A percentile compares a stretch with the other conserved stretches of the same genome.
Evolutionary conservation across 345 rosid genomes (phyloP).

Genomic region (Crucihimalaya himalaica): DNA sequence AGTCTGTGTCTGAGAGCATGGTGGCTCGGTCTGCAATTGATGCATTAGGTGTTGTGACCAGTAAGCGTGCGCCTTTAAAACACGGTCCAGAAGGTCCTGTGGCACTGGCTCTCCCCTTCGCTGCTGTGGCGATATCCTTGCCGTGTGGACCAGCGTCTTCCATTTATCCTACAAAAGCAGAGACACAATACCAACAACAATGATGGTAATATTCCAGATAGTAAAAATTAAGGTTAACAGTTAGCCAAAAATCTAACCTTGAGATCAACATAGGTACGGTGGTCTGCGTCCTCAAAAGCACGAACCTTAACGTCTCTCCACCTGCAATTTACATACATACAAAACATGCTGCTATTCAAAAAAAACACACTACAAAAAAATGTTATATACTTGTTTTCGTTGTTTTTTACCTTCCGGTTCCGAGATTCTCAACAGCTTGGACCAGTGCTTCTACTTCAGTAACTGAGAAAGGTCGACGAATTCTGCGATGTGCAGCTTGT

Average conservation of each 20-base stretch:
- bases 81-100: constrained; percentile 86
- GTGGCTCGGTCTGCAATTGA: constrained; percentile 48
- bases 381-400: background rate
- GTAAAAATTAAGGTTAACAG: background rate
- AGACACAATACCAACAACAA: constrained; percentile 10
- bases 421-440: constrained; percentile 93
- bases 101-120: constrained; percentile 96
- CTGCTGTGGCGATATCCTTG: constrained; percentile 91
- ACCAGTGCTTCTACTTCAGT: constrained; percentile 95
- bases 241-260: constrained; percentile 48
- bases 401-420: constrained; percentile 78
- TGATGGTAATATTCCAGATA: background rate
- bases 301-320: constrained; percentile 91
- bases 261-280: constrained; percentile 95
- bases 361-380: background rate
- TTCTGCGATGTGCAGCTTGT: constrained; percentile 74
- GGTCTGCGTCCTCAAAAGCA: constrained; percentile 86
- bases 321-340: constrained; percentile 44
- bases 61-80: constrained; percentile 66
- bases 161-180: constrained; percentile 80
- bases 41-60: constrained; percentile 80
- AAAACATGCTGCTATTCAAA: background rate
- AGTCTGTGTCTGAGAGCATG: constrained; percentile 3
- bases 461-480: constrained; percentile 98
- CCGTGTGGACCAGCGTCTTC: constrained; percentile 96